Evolutionary conservation across 495 filamentous ascomycete genomes (phyloP).

Genomic region (Hypoxylon subgilvum): DNA sequence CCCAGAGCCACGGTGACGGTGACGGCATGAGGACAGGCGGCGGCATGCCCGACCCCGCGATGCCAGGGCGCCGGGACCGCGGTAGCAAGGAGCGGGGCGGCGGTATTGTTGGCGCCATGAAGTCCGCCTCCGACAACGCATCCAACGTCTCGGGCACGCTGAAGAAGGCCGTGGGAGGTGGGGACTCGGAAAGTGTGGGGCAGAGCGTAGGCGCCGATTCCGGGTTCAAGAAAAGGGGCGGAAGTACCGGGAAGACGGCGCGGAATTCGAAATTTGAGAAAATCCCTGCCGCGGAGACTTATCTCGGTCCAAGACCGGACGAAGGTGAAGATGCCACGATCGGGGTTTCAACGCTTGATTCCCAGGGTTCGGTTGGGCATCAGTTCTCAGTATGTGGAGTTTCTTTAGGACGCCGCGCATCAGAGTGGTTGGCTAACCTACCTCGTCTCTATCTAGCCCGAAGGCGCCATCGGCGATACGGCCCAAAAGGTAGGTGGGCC

Average conservation of each 20-base stretch:
- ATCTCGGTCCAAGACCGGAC: background rate
- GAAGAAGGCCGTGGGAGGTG: slow-evolving; percentile 8
- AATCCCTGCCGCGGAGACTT: slow-evolving; percentile 17
- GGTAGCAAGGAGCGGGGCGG: slow-evolving; percentile 1
- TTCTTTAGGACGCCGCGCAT: background rate
- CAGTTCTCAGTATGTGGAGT: slow-evolving; percentile 41
- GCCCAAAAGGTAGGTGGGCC: slow-evolving; percentile 62
- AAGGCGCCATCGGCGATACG: slow-evolving; percentile 58
- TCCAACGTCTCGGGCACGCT: slow-evolving; percentile 1
- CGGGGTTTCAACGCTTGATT: slow-evolving; percentile 44
- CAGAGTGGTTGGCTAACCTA: background rate
- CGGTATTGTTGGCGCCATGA: slow-evolving; percentile 9
- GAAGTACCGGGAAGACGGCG: slow-evolving; percentile 3
- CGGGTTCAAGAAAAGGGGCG: slow-evolving; percentile 2
- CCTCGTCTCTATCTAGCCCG: slow-evolving; percentile 36
- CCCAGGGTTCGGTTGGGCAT: slow-evolving; percentile 45
- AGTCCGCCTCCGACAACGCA: slow-evolving; percentile 8
- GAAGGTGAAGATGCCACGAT: background rate
- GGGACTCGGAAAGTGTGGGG: background rate
- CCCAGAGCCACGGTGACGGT: slow-evolving; percentile 2
- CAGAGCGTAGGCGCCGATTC: slow-evolving; percentile 3
- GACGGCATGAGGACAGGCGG: background rate
- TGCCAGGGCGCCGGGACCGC: slow-evolving; percentile 16
- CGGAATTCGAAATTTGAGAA: slow-evolving; percentile 15
- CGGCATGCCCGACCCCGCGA: slow-evolving; percentile 12